Base-by-base conservation (phyloP, 805 yeast genomes). In the Monosporozyma siamensis region DNA sequence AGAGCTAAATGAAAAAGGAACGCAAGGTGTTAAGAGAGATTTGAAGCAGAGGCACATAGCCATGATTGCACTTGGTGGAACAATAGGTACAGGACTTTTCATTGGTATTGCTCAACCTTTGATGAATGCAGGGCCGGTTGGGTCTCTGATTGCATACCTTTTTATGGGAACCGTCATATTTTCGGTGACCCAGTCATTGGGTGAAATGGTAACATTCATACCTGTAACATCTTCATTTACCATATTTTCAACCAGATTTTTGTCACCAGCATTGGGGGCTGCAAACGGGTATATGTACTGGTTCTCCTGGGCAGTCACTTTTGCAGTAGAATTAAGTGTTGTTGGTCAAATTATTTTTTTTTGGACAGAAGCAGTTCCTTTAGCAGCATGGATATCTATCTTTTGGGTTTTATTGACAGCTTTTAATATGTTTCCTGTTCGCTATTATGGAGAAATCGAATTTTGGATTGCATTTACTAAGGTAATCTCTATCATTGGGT, bases 171-270 rank as follows among this genome's bases (percentile, higher is more conserved):
- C 79, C 2, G 56, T 80, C 38, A 81, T 78, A 1, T 78, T 68
- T 54, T 71, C 74, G 6, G 81, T 80, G 39, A 76, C 82, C n/a
- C 84, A 80, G 56, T 70, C 80, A 4, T 64, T 80, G 41, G 87
- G 86, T 51, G 88, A 80, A 59, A 78, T 80, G 87, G 84, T 83
- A 42, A 79, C 86, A n/a, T 77, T 69, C 46, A 75, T 80, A 14
- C 87, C 87, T 4, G 71, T 77, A 31, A 63, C 78, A 6, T 65
- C 75, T 3, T 78, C 84, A 0, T 78, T 79, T 61, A 72, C 80
- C 35, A 80, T 77, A 41, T 80, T 79, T 58, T 70, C 77, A n/a
- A 67, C 80, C 8, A 66, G 80, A 49, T 80, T 78, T 68, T 59
- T 78, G 29, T 75, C 81, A 3, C 80, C 78, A 18, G 75, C 86